Conservation (phyloP, 192 early-diverging fungal genomes). For the Phlyctochytrium arcticum region DNA sequence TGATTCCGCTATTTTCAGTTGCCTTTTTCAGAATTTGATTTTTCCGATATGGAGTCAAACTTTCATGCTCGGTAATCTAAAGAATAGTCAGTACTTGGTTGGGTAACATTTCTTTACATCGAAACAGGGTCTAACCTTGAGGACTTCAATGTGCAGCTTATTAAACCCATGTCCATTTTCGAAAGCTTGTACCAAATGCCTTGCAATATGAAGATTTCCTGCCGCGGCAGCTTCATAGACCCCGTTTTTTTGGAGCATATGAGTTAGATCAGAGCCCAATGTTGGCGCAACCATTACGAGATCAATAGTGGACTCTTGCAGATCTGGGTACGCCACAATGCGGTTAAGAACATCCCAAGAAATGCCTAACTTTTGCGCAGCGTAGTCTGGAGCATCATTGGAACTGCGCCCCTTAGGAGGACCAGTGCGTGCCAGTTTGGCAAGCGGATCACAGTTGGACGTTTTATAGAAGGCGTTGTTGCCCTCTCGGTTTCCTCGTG, state of each 20-base stretch:
- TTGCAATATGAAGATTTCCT: constrained; percentile 15
- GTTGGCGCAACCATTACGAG: not conserved
- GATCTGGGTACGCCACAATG: not conserved
- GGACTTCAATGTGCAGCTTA: constrained; percentile 21
- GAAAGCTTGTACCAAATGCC: constrained; percentile 21
- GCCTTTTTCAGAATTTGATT: constrained; percentile 44
- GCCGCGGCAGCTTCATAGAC: constrained; percentile 29
- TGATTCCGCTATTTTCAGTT: constrained; percentile 22
- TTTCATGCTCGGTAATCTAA: not conserved
- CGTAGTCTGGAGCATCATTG: not conserved
- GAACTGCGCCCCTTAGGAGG: not conserved
- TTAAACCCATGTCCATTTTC: constrained; percentile 25
- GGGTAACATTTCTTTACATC: no score
- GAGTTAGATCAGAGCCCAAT: not conserved
- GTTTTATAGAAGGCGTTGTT: constrained; percentile 33
- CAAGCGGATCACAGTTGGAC: constrained; percentile 2
- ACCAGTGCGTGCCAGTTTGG: not conserved
- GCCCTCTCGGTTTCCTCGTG: constrained; percentile 53
- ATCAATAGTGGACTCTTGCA: not conserved
- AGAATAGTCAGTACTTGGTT: not conserved
- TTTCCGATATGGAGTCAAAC: constrained; percentile 8
- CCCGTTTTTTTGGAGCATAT: constrained; percentile 2
- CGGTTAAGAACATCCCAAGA: not conserved
- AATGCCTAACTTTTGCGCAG: no score
- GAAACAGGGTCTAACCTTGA: constrained; percentile 5